Base-by-base conservation (phyloP, 768 basidiomycete genomes). In the Mrakia gelida region DNA sequence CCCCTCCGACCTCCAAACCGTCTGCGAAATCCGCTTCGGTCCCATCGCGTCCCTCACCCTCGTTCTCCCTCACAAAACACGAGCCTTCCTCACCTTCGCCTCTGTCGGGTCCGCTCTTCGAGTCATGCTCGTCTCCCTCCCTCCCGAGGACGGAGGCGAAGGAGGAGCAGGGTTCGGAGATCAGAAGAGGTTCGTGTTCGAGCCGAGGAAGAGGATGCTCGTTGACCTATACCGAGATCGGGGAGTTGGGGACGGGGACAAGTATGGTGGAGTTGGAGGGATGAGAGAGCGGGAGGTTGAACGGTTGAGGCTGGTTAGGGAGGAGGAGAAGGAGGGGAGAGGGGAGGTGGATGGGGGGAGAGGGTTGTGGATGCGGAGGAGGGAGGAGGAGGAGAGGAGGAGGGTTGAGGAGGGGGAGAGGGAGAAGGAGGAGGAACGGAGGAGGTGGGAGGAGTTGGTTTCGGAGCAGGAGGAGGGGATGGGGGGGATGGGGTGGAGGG, bases 191-290 rank as follows among this genome's bases (percentile, higher is more conserved):
- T 67, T 67, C 18, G 65, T 67, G 65, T 67, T 67, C 16, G 65
- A 67, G 34, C 65, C 65, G 65, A 67, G 65, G 65, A 67, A 67
- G 32, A 67, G 65, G 65, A 38, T 38, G 32, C 16, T 67, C 15
- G 21, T 67, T 28, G 30, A 30, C 6, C 16, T 67, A 10, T 67
- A 67, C 23, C 13, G 65, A 34, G 65, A 67, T 10, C 3, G 65
- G 9, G 8, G 65, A 52, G 49, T 18, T n/a, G n/a, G n/a, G 18
- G 49, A 45, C 15, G 49, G 21, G 49, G 49, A 18, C 49, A 38
- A 16, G 18, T 52, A 0, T 0, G 9, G 45, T 10, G 45, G 45
- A 15, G 45, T 18, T 7, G 49, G 18, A 21, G 49, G 49, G 18
- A 38, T 38, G 38, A 52, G 49, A 45, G 45, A 45, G 45, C 11